Conservation (phyloP, 257 asterid genomes). For the Mitragyna speciosa region DNA sequence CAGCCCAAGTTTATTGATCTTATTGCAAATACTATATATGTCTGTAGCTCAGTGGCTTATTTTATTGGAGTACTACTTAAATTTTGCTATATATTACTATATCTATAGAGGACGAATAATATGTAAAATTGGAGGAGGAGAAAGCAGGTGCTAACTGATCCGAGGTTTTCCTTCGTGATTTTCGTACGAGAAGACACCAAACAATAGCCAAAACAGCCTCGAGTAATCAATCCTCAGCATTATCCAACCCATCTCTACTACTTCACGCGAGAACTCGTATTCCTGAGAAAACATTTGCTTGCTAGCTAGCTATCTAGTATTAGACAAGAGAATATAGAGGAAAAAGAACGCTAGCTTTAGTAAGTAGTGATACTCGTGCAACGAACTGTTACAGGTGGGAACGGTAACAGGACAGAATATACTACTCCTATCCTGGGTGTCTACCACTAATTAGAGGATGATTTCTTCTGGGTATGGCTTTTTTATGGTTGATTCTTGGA, state of each 20-base stretch:
- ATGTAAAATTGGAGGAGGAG: not conserved
- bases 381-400: conserved; percentile 22
- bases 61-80: no score
- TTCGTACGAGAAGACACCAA: conserved; percentile 72
- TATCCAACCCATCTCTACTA: conserved; percentile 65
- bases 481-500: no score
- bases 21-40: no score
- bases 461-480: no score
- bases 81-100: no score
- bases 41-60: no score
- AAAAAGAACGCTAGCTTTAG: not conserved
- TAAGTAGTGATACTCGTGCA: not conserved
- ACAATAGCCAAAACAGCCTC: conserved; percentile 67
- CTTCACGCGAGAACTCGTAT: conserved; percentile 43
- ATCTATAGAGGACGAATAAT: no score
- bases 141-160: conserved; percentile 45
- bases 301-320: not conserved
- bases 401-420: not conserved
- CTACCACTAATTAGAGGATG: not conserved
- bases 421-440: not conserved
- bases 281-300: conserved; percentile 44
- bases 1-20: no score
- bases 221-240: conserved; percentile 79
- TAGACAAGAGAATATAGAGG: no score
- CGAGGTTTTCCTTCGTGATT: conserved; percentile 87